phyloP scores from a whole-genome alignment of 2,329 filamentous ascomycete genomes.

The Lecanicillium sp. region DNA sequence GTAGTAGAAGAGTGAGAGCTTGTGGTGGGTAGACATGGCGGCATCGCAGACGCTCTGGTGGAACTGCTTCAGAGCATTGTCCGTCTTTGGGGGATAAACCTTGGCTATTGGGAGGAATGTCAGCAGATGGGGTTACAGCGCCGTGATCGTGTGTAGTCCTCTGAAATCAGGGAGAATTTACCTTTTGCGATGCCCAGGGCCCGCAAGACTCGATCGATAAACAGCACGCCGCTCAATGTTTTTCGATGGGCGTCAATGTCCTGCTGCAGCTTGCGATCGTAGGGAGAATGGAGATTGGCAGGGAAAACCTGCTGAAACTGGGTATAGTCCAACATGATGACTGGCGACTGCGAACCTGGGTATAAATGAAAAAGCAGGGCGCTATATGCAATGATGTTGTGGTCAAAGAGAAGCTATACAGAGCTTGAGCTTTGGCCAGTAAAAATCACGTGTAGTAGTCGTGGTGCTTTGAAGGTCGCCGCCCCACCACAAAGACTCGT shows the following conservation, averaged over 20 bases:
- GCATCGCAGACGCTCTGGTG: conserved; percentile 63
- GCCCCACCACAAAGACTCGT: too few relatives aligned
- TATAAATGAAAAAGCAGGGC: background rate
- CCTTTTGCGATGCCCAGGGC: conserved; percentile 65
- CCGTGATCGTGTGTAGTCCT: background rate
- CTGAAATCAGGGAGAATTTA: conserved; percentile 25
- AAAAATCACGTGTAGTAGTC: conserved; percentile 5
- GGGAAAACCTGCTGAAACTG: conserved; percentile 65
- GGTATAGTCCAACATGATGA: conserved; percentile 50
- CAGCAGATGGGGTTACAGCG: too few relatives aligned
- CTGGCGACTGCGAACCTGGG: background rate
- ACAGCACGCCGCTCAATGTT: conserved; percentile 62
- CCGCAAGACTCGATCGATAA: conserved; percentile 72
- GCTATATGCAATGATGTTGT: conserved; percentile 31
- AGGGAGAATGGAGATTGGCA: conserved; percentile 52
- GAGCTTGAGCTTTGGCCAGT: conserved; percentile 6
- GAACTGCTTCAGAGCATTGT: conserved; percentile 60
- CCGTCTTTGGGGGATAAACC: conserved; percentile 68
- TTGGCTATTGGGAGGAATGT: conserved; percentile 39
- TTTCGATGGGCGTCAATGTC: conserved; percentile 63
- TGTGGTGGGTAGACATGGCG: conserved; percentile 64
- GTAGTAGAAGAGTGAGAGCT: conserved; percentile 79
- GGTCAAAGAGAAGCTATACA: background rate
- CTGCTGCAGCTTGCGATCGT: conserved; percentile 54
- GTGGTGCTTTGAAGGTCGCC: background rate